Percentiles rank a stretch among this genome's conserved stretches.
Conservation (phyloP, 2,329 filamentous ascomycete species). For the Fusarium odoratissimum region DNA sequence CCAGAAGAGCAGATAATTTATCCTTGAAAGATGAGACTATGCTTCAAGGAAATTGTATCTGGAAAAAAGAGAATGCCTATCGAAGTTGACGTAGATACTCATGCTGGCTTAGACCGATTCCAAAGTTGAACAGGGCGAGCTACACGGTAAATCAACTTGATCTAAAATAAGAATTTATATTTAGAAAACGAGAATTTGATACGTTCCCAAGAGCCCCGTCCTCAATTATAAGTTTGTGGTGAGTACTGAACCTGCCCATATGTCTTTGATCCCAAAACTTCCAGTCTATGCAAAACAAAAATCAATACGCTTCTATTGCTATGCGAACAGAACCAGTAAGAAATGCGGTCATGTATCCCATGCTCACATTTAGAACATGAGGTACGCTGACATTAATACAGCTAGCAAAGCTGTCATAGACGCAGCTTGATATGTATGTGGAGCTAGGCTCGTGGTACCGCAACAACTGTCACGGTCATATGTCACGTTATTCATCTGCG, state of each 20-base stretch:
- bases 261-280: conserved; percentile 19
- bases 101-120: background rate
- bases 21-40: background rate
- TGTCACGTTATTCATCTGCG: conserved; percentile 76
- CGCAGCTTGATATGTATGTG: conserved; percentile 34
- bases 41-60: background rate
- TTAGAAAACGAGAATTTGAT: background rate
- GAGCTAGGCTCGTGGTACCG: conserved; percentile 54
- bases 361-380: conserved; percentile 29
- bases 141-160: background rate
- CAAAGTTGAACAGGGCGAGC: background rate
- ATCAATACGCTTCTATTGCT: conserved; percentile 28
- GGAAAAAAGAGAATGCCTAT: background rate
- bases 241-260: conserved; percentile 18
- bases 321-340: conserved; percentile 9
- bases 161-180: conserved; percentile 14
- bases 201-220: background rate
- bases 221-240: conserved; percentile 4
- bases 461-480: conserved; percentile 70
- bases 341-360: background rate
- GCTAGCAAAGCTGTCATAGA: conserved; percentile 37
- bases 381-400: conserved; percentile 35
- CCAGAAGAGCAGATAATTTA: background rate
- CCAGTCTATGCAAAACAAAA: conserved; percentile 32
- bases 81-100: background rate